These are phyloP conservation scores for Pichia ethanolica DNA, from an alignment of 805 yeast species.

Conservation along the genomic window DNA sequence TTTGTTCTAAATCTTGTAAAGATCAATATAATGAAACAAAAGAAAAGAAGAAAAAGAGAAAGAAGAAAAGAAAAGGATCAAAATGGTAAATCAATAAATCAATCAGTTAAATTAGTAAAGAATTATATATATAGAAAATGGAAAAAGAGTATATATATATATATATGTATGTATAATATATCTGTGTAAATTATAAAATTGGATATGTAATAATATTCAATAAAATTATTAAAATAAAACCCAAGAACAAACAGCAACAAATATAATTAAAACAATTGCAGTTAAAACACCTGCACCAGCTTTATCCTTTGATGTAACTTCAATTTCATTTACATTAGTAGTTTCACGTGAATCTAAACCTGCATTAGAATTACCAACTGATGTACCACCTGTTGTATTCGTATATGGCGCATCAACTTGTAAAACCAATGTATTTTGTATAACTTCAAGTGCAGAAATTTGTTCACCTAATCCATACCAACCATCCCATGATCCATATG, in stretches of 20 bases:
- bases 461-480: conserved; percentile 79
- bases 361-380: conserved; percentile 46
- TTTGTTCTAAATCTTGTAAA: conserved; percentile 69
- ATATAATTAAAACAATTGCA: conserved; percentile 54
- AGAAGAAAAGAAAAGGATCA: conserved; percentile 6
- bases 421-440: conserved; percentile 38
- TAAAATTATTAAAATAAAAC: conserved; percentile 35
- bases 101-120: background rate
- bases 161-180: background rate
- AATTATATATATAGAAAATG: too few relatives aligned
- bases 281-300: conserved; percentile 92
- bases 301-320: conserved; percentile 53
- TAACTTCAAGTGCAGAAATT: conserved; percentile 64
- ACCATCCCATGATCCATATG: conserved; percentile 51
- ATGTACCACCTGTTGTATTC: conserved; percentile 58
- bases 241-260: conserved; percentile 72
- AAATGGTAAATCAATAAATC: background rate
- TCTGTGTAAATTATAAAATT: background rate
- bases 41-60: conserved; percentile 12
- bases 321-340: conserved; percentile 33
- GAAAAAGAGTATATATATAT: too few relatives aligned
- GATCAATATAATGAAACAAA: background rate
- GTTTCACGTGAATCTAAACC: conserved; percentile 52
- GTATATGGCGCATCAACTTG: conserved; percentile 53
- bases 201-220: background rate